phyloP scores from a whole-genome alignment of 2,329 filamentous ascomycete genomes.

The Diaporthe helianthi region DNA sequence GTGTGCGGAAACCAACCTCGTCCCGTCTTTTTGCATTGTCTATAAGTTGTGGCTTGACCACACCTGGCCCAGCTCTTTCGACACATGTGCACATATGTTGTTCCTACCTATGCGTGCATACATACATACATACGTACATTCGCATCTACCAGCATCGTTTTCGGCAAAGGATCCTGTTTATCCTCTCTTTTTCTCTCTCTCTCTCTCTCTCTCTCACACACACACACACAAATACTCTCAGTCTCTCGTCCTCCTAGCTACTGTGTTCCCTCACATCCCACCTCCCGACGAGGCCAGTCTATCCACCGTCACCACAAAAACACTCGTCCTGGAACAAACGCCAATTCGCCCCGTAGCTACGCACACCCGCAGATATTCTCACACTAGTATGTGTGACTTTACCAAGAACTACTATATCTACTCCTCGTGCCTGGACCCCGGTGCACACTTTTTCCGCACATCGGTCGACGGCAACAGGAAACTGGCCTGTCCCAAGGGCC shows the following conservation, averaged over 20 bases:
- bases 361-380: neutral
- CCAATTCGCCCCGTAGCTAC: neutral
- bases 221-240: too few relatives aligned
- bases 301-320: neutral
- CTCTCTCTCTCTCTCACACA: neutral
- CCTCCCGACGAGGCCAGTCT: neutral
- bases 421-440: constrained; percentile 72
- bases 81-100: neutral
- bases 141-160: neutral
- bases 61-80: neutral
- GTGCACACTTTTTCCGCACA: constrained; percentile 74
- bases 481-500: constrained; percentile 65
- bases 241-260: neutral
- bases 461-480: constrained; percentile 70
- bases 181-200: too few relatives aligned
- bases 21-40: constrained; percentile 22
- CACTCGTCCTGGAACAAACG: neutral
- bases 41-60: constrained; percentile 25
- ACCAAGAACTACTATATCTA: constrained; percentile 82
- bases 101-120: neutral
- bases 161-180: neutral
- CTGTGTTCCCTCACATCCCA: neutral
- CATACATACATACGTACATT: neutral
- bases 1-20: constrained; percentile 1
- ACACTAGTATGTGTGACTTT: constrained; percentile 64